phyloP scores from a whole-genome alignment of 352 stramenopile genomes.

The Phytophthora fragariaefolia region DNA sequence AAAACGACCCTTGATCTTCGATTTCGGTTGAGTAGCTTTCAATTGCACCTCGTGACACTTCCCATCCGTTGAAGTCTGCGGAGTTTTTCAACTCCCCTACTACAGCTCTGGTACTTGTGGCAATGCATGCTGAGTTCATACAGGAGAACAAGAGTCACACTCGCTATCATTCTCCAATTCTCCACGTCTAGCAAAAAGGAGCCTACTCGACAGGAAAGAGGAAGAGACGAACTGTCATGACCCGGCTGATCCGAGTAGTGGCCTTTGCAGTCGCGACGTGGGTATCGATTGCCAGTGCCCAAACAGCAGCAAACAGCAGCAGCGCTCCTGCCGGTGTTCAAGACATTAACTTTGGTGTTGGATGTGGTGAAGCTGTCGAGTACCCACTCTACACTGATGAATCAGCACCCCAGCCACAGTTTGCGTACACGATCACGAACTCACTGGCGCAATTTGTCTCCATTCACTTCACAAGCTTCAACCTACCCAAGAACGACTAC shows the following conservation, averaged over 20 bases:
- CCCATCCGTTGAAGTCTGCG: constrained; percentile 22
- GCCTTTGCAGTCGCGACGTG: constrained; percentile 24
- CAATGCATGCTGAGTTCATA: neutral
- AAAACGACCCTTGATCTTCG: constrained; percentile 15
- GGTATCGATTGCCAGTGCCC: constrained; percentile 17
- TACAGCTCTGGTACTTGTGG: neutral
- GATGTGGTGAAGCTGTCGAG: constrained; percentile 30
- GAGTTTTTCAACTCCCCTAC: constrained; percentile 25
- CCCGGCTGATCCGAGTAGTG: constrained; percentile 22
- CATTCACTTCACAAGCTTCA: constrained; percentile 69
- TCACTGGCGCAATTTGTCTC: constrained; percentile 57
- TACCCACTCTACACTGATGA: constrained; percentile 35
- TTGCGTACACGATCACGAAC: constrained; percentile 49
- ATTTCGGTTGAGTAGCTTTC: constrained; percentile 17
- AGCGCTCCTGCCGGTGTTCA: constrained; percentile 21
- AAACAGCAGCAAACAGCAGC: constrained; percentile 27
- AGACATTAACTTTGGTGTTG: constrained; percentile 35
- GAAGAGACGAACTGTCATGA: constrained; percentile 23
- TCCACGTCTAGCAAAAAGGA: constrained; percentile 16
- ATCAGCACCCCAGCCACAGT: constrained; percentile 32
- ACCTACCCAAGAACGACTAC: constrained; percentile 63
- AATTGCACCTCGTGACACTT: constrained; percentile 11
- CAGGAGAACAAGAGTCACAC: neutral
- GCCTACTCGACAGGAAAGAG: constrained; percentile 9
- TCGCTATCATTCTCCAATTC: constrained; percentile 27